A percentile compares a stretch with the other conserved stretches of the same genome.
Conservation (phyloP, 805 yeast genomes). For the Nakazawaea molendinolei region DNA sequence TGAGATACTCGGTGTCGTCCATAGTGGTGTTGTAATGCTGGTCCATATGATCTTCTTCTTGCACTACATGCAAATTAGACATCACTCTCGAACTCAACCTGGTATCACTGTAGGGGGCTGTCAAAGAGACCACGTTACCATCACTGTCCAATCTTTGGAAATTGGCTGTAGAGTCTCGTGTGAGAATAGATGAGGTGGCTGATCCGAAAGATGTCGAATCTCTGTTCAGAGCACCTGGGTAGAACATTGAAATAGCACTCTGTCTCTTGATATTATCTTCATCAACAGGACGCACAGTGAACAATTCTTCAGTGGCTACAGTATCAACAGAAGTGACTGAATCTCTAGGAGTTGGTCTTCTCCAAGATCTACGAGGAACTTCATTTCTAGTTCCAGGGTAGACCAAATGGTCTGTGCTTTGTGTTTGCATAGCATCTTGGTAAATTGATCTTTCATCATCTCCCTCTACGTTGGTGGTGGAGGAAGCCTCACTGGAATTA, state of each 20-base stretch:
- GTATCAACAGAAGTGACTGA: conserved; percentile 74
- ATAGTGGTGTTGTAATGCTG: neutral
- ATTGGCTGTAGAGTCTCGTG: conserved; percentile 25
- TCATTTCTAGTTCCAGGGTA: conserved; percentile 15
- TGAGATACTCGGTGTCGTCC: conserved; percentile 3
- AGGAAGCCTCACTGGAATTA: conserved; percentile 32
- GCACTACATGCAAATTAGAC: conserved; percentile 21
- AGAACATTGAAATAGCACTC: conserved; percentile 23
- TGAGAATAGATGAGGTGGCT: conserved; percentile 17
- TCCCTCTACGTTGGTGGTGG: conserved; percentile 49
- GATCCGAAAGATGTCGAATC: conserved; percentile 19
- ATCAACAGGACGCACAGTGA: conserved; percentile 72
- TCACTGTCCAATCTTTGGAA: conserved; percentile 38
- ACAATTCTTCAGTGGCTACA: conserved; percentile 76
- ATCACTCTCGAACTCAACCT: conserved; percentile 7
- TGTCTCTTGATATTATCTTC: conserved; percentile 37
- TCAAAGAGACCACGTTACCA: conserved; percentile 31
- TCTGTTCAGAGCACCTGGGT: conserved; percentile 14
- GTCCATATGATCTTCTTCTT: conserved; percentile 20
- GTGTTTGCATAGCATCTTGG: conserved; percentile 32
- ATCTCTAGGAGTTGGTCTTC: conserved; percentile 47
- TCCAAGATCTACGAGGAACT: conserved; percentile 45
- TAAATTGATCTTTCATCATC: conserved; percentile 26
- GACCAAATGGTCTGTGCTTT: conserved; percentile 33
- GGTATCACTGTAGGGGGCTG: conserved; percentile 6